These are phyloP conservation scores for Fusarium sp. DNA, from an alignment of 2,329 filamentous ascomycete genomes.

Conservation along the genomic window DNA sequence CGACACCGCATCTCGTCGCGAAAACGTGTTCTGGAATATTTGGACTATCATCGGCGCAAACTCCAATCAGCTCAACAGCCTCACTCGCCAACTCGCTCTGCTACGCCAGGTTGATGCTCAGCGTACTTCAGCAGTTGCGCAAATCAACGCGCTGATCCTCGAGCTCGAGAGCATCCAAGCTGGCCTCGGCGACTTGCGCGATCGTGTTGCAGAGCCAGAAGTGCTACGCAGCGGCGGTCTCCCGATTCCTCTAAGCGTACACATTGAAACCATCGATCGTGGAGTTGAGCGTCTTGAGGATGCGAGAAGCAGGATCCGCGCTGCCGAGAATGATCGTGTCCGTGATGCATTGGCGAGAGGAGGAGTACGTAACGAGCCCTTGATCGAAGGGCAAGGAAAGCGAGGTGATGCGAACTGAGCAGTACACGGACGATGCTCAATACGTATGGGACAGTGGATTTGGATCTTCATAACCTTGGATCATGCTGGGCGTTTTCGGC, in stretches of 20 bases:
- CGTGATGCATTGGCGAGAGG: conserved; percentile 64
- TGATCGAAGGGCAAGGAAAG: conserved; percentile 55
- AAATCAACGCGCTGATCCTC: conserved; percentile 77
- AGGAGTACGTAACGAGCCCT: conserved; percentile 54
- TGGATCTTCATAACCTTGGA: conserved; percentile 1
- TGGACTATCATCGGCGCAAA: conserved; percentile 84
- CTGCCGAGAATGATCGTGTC: conserved; percentile 70
- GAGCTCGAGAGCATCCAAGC: conserved; percentile 80
- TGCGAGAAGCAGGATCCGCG: conserved; percentile 70
- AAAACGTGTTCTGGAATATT: conserved; percentile 75
- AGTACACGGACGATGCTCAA: background rate
- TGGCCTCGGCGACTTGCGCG: conserved; percentile 77
- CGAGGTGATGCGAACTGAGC: conserved; percentile 1
- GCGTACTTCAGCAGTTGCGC: conserved; percentile 72
- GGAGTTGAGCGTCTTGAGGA: conserved; percentile 78
- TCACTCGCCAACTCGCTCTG: conserved; percentile 73
- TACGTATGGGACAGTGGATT: background rate
- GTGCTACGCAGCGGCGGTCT: conserved; percentile 61
- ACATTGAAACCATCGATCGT: conserved; percentile 79
- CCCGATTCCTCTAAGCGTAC: conserved; percentile 74
- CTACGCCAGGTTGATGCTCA: conserved; percentile 75
- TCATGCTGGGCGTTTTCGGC: conserved; percentile 26
- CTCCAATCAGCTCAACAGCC: conserved; percentile 67
- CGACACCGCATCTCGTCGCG: conserved; percentile 68
- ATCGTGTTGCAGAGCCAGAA: conserved; percentile 76